Evolutionary conservation across 2,329 filamentous ascomycete genomes (phyloP).

Genomic region (Sclerotinia sclerotiorum): DNA sequence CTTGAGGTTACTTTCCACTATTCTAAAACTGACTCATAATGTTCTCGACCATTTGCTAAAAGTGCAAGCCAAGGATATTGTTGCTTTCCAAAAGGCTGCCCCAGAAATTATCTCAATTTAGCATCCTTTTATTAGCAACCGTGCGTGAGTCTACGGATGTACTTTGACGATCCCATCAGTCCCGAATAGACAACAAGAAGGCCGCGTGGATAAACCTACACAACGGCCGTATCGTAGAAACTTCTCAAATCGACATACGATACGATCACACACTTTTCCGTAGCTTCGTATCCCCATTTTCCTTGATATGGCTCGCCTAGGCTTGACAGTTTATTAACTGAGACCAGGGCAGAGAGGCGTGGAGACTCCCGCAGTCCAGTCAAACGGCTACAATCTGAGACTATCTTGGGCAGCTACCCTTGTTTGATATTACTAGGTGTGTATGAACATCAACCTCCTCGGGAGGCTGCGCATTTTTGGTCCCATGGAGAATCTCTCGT

Average conservation of each 20-base stretch:
- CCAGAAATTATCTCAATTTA: constrained; percentile 16
- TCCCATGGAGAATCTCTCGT: constrained; percentile 10
- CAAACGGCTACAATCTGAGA: constrained; percentile 28
- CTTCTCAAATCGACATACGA: background rate
- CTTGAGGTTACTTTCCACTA: constrained; percentile 9
- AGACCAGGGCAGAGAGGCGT: constrained; percentile 9
- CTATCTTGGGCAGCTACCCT: constrained; percentile 25
- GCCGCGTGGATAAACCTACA: constrained; percentile 9
- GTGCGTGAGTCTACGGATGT: background rate
- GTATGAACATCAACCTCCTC: constrained; percentile 24
- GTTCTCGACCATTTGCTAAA: constrained; percentile 22
- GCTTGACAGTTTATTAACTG: constrained; percentile 8
- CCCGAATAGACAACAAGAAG: constrained; percentile 12
- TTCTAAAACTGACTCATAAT: constrained; percentile 19
- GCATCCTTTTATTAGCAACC: background rate
- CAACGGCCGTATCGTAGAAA: background rate
- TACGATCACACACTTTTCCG: constrained; percentile 8
- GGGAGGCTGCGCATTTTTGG: constrained; percentile 27
- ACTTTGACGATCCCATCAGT: background rate
- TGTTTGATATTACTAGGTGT: constrained; percentile 22
- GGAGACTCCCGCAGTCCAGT: constrained; percentile 25
- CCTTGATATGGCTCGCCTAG: background rate
- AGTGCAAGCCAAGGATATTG: constrained; percentile 11
- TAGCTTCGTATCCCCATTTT: background rate
- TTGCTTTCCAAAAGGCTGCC: constrained; percentile 9